These are phyloP conservation scores for Scheffersomyces illinoinensis DNA, from an alignment of 1,139 yeast genomes.

Conservation along the genomic window DNA sequence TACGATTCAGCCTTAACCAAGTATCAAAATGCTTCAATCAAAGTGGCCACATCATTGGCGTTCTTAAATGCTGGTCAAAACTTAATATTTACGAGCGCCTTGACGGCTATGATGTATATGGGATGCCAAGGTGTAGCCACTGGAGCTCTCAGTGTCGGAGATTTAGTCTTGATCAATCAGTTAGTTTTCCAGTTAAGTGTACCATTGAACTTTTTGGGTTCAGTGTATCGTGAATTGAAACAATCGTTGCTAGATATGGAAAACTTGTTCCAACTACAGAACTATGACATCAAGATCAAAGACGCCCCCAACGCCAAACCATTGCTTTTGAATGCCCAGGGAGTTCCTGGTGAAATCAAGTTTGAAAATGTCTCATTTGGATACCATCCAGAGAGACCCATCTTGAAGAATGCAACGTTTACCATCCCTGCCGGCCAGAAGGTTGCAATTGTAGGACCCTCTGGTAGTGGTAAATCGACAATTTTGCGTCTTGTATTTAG, in stretches of 20 bases:
- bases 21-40: constrained; percentile 81
- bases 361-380: constrained; percentile 95
- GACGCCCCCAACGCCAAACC: constrained; percentile 65
- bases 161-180: constrained; percentile 92
- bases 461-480: constrained; percentile 95
- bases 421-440: constrained; percentile 88
- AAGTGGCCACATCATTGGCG: constrained; percentile 91
- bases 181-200: constrained; percentile 93
- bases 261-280: constrained; percentile 78
- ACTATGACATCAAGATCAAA: constrained; percentile 65
- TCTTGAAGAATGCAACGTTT: constrained; percentile 76
- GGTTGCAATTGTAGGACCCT: constrained; percentile 93
- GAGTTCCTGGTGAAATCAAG: constrained; percentile 64
- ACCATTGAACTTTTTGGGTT: constrained; percentile 90
- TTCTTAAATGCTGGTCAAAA: constrained; percentile 91
- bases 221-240: constrained; percentile 91
- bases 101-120: constrained; percentile 98
- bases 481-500: constrained; percentile 80
- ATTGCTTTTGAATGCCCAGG: constrained; percentile 40
- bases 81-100: constrained; percentile 83
- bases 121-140: constrained; percentile 91
- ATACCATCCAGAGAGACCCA: constrained; percentile 85
- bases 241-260: constrained; percentile 95
- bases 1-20: constrained; percentile 74
- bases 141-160: constrained; percentile 89